These are phyloP conservation scores for Neofusicoccum parvum DNA, from an alignment of 2,329 filamentous ascomycete genomes.

Conservation along the genomic window DNA sequence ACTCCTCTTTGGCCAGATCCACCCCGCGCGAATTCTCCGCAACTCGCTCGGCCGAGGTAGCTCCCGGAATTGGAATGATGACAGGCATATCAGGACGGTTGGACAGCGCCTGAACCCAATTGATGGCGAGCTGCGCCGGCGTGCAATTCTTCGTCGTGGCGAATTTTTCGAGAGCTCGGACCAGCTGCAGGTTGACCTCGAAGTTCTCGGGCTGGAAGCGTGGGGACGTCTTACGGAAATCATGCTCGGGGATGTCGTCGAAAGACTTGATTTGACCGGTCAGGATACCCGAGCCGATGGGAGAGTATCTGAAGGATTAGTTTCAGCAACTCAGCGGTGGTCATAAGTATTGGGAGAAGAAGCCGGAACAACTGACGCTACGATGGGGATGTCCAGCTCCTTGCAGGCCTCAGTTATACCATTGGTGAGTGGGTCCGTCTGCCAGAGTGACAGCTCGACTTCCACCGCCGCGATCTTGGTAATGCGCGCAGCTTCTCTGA, in stretches of 20 bases:
- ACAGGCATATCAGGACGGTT: conserved; percentile 55
- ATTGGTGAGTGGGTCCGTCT: conserved; percentile 60
- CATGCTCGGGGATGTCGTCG: conserved; percentile 60
- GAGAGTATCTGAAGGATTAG: conserved; percentile 59
- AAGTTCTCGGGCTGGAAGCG: conserved; percentile 68
- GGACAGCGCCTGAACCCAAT: conserved; percentile 60
- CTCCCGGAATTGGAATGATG: conserved; percentile 69
- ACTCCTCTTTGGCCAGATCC: conserved; percentile 53
- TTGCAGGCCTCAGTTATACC: conserved; percentile 59
- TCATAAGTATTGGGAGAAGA: conserved; percentile 43
- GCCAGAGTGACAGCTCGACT: conserved; percentile 61
- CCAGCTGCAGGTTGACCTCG: conserved; percentile 66
- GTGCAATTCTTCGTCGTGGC: conserved; percentile 63
- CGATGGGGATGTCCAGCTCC: conserved; percentile 67
- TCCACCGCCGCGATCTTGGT: conserved; percentile 62
- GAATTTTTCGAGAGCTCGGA: conserved; percentile 59
- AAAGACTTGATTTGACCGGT: conserved; percentile 46
- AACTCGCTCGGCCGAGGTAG: conserved; percentile 59
- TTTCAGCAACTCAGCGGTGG: too few species aligned
- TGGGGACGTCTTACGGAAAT: conserved; percentile 53
- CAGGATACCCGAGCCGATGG: conserved; percentile 42
- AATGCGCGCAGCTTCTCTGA: conserved; percentile 52
- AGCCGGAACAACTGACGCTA: conserved; percentile 54
- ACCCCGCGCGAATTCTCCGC: conserved; percentile 60
- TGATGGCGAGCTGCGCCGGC: conserved; percentile 66